phyloP scores from a whole-genome alignment of 192 early-diverging fungal genomes.

The Mortierella alpina region DNA sequence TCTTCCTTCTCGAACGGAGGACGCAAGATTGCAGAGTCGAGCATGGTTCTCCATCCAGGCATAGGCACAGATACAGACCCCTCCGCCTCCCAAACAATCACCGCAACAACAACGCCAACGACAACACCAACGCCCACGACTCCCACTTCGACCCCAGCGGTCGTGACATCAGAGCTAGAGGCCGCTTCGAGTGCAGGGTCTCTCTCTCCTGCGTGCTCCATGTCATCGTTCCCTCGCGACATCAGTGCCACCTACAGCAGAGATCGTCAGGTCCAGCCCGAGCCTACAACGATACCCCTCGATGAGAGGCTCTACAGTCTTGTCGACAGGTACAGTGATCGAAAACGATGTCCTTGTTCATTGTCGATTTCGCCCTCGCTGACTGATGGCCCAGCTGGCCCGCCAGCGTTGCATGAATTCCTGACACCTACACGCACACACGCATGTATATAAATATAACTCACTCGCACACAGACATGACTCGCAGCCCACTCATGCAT shows the following conservation, averaged over 20 bases:
- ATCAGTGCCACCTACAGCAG: conserved; percentile 36
- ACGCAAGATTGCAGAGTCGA: conserved; percentile 44
- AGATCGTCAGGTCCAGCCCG: neutral
- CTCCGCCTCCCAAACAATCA: neutral
- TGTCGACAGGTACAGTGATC: conserved; percentile 33
- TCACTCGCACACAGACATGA: too few relatives aligned
- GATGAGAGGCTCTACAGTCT: conserved; percentile 47
- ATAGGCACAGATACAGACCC: neutral
- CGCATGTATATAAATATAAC: too few relatives aligned
- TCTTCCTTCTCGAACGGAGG: conserved; percentile 18
- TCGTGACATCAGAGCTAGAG: too few relatives aligned
- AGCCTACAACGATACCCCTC: neutral
- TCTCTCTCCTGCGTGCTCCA: conserved; percentile 49
- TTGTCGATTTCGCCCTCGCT: neutral
- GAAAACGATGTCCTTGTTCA: neutral
- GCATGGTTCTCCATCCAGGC: conserved; percentile 40
- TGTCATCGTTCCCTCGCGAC: conserved; percentile 52
- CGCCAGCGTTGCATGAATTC: too few relatives aligned
- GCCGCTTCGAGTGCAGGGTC: conserved; percentile 17
- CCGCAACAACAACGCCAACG: too few relatives aligned
- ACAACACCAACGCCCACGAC: neutral
- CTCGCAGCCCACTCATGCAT: too few relatives aligned
- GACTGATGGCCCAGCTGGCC: too few relatives aligned
- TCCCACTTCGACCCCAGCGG: neutral
- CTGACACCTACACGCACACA: too few relatives aligned